phyloP scores from a whole-genome alignment of 2,329 filamentous ascomycete species.

The Aspergillus uvarum region DNA sequence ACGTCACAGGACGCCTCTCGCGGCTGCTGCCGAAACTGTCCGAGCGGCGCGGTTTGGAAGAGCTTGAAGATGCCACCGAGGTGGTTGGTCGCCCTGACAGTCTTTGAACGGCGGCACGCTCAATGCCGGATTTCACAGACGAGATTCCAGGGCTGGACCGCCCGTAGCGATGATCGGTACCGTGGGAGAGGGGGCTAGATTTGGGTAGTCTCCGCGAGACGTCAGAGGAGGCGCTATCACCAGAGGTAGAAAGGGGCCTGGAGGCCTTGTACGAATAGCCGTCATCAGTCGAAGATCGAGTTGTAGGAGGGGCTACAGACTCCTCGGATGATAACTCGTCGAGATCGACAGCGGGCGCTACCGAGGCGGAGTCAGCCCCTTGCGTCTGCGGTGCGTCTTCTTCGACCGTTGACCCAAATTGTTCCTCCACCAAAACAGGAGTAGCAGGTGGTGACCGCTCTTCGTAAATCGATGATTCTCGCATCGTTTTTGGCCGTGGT shows the following conservation, averaged over 20 bases:
- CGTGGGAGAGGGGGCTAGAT: conserved; percentile 24
- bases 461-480: conserved; percentile 11
- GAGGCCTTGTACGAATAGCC: conserved; percentile 17
- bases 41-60: conserved; percentile 37
- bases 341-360: conserved; percentile 12
- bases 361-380: conserved; percentile 24
- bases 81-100: conserved; percentile 34
- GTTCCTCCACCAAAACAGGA: conserved; percentile 17
- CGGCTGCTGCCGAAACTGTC: conserved; percentile 40
- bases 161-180: conserved; percentile 25
- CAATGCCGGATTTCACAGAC: conserved; percentile 27
- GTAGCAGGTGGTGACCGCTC: conserved; percentile 23
- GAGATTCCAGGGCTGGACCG: conserved; percentile 22
- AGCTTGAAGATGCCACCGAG: conserved; percentile 27
- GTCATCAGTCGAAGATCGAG: conserved; percentile 7
- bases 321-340: conserved; percentile 11
- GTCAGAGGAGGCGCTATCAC: conserved; percentile 30
- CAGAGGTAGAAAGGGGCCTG: conserved; percentile 30
- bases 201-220: conserved; percentile 28
- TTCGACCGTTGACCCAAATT: not conserved
- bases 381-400: conserved; percentile 20
- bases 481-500: conserved; percentile 29
- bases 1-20: conserved; percentile 41
- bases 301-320: conserved; percentile 8
- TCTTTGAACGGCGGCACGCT: conserved; percentile 45